Evolutionary conservation across 228 moss, liverwort and hornwort genomes (phyloP).

Genomic region (Sphagnum magellanicum): DNA sequence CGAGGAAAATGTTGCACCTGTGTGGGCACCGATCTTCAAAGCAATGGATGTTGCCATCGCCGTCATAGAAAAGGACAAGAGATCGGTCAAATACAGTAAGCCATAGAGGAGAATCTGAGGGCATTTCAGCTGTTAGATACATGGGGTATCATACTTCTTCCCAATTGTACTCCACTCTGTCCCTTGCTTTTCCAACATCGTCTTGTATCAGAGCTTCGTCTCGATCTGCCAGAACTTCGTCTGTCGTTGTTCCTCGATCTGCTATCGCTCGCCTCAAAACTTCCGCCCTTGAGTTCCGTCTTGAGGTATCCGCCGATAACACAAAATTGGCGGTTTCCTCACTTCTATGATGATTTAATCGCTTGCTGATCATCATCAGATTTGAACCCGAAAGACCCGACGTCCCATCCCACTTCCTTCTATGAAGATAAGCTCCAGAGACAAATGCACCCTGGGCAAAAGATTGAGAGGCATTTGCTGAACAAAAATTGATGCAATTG

Average conservation of each 20-base stretch:
- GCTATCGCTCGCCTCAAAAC: background rate
- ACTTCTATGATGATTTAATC: too few relatives aligned
- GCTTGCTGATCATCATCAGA: too few relatives aligned
- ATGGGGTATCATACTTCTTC: slow-evolving; percentile 43
- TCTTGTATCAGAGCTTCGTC: slow-evolving; percentile 2
- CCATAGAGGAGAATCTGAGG: slow-evolving; percentile 28
- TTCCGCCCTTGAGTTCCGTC: too few relatives aligned
- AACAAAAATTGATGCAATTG: too few relatives aligned
- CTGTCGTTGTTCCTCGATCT: background rate
- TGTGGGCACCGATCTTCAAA: slow-evolving; percentile 51
- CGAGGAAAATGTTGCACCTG: slow-evolving; percentile 13
- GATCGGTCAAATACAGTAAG: slow-evolving; percentile 27
- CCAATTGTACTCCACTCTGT: slow-evolving; percentile 25
- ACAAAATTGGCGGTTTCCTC: too few relatives aligned
- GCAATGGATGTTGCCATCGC: slow-evolving; percentile 32
- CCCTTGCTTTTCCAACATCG: slow-evolving; percentile 3
- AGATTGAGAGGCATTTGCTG: too few relatives aligned
- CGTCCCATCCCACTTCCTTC: too few relatives aligned
- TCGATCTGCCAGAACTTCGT: background rate
- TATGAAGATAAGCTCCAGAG: too few relatives aligned
- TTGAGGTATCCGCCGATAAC: too few relatives aligned
- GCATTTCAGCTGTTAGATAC: slow-evolving; percentile 25
- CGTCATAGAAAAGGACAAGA: slow-evolving; percentile 40
- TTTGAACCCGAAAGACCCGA: too few relatives aligned
- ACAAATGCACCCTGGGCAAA: too few relatives aligned